A percentile compares a stretch with the other conserved stretches of the same genome.
Evolutionary conservation across 1,284 basidiomycete genomes (phyloP).

Genomic region (Heterobasidion parviporum): DNA sequence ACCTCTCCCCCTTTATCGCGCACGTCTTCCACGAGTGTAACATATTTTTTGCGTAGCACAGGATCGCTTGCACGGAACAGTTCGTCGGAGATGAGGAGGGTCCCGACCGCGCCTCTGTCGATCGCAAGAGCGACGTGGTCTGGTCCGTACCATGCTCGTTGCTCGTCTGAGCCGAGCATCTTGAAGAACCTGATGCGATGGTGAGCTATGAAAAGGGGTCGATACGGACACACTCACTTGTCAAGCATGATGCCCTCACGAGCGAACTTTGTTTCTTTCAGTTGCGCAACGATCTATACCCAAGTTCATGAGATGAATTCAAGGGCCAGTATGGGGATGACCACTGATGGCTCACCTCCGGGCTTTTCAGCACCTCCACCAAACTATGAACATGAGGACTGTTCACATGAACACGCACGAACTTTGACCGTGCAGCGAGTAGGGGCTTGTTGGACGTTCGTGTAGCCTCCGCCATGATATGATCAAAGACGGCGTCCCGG

Average conservation of each 20-base stretch:
- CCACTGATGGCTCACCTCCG: conserved; percentile 51
- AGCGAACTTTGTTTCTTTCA: conserved; percentile 98
- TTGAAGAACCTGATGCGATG: conserved; percentile 80
- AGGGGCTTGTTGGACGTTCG: conserved; percentile 81
- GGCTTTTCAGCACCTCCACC: conserved; percentile 90
- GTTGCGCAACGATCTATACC: conserved; percentile 54
- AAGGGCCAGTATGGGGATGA: conserved; percentile 2
- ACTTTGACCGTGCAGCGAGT: conserved; percentile 71
- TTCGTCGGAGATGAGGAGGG: conserved; percentile 91
- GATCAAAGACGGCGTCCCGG: conserved; percentile 83
- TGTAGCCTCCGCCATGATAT: conserved; percentile 76
- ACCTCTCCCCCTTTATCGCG: conserved; percentile 87
- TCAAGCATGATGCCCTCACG: conserved; percentile 88
- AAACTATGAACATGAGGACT: conserved; percentile 95
- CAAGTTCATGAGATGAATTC: neutral
- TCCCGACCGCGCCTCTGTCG: conserved; percentile 90
- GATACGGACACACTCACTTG: conserved; percentile 41
- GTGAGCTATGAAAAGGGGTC: neutral
- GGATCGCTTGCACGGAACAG: conserved; percentile 84
- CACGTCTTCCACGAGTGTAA: conserved; percentile 85
- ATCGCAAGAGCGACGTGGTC: conserved; percentile 89
- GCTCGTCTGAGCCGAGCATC: conserved; percentile 90
- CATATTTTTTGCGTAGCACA: conserved; percentile 74
- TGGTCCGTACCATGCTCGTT: conserved; percentile 98
- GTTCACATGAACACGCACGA: conserved; percentile 85